phyloP scores from a whole-genome alignment of 768 basidiomycete genomes.

The Hebeloma cylindrosporum region DNA sequence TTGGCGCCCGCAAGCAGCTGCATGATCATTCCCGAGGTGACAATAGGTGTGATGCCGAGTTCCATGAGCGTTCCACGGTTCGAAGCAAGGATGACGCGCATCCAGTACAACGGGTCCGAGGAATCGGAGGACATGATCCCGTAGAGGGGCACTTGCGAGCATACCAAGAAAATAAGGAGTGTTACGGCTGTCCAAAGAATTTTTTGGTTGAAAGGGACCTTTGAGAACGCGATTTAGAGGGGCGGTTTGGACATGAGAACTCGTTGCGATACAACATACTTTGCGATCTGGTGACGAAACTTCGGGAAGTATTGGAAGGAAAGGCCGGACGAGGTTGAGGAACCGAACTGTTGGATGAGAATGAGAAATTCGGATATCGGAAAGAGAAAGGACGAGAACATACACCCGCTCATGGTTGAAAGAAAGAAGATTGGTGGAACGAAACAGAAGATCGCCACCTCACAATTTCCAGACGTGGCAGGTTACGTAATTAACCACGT shows the following conservation, averaged over 20 bases:
- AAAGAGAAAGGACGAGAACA: conserved; percentile 31
- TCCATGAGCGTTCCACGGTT: conserved; percentile 99
- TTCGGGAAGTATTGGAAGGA: conserved; percentile 95
- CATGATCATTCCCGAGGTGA: conserved; percentile 99
- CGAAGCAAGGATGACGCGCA: conserved; percentile 98
- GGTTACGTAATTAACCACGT: conserved; percentile 30
- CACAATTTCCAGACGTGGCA: conserved; percentile 44
- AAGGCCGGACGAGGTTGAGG: conserved; percentile 96
- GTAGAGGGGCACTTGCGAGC: conserved; percentile 98
- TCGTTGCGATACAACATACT: conserved; percentile 40
- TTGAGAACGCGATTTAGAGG: not conserved
- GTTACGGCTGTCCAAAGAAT: conserved; percentile 99
- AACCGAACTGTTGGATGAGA: conserved; percentile 80
- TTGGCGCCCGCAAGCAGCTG: conserved; percentile 97
- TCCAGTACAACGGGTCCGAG: conserved; percentile 99
- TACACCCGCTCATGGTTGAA: conserved; percentile 75
- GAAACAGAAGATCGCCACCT: conserved; percentile 25
- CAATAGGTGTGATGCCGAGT: conserved; percentile 95
- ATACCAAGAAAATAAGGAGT: conserved; percentile 98
- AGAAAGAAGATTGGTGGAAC: conserved; percentile 19
- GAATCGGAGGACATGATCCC: conserved; percentile 99
- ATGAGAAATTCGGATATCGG: conserved; percentile 4
- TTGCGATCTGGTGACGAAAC: conserved; percentile 98
- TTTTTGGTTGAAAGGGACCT: conserved; percentile 99
- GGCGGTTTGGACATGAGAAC: not conserved